Conservation (phyloP, 176 grass and related monocot species). For the Chrysopogon serrulatus region DNA sequence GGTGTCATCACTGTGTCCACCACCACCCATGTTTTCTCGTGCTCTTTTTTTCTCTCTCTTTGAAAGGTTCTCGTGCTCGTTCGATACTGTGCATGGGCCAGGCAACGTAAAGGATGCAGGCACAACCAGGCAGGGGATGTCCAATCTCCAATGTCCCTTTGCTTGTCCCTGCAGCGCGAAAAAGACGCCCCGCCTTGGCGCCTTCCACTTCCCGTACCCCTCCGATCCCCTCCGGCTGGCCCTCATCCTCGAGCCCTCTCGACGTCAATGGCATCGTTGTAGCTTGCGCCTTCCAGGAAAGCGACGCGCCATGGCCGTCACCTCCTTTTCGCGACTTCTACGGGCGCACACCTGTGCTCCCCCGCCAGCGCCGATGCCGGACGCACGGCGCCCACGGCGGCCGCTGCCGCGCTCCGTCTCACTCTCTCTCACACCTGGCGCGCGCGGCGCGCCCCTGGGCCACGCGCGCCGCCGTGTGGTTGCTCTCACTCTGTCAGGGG, state of each 20-base stretch:
- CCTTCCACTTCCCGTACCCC: not conserved
- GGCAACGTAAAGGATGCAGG: not conserved
- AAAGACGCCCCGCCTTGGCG: not conserved
- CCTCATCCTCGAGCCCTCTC: no score
- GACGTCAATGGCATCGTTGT: slow-evolving; percentile 11
- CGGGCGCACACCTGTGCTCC: slow-evolving; percentile 11
- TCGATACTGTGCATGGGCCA: not conserved
- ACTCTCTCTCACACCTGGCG: no score
- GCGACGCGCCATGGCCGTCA: not conserved
- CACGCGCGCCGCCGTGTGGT: not conserved
- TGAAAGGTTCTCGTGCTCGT: not conserved
- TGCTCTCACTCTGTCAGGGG: not conserved
- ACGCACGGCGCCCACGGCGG: not conserved
- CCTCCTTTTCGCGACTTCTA: not conserved
- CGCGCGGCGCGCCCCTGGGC: no score
- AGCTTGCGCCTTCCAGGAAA: slow-evolving; percentile 4
- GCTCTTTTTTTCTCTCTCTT: no score
- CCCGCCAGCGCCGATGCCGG: not conserved
- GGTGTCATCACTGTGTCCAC: not conserved
- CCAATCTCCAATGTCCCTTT: not conserved
- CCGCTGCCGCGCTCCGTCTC: not conserved
- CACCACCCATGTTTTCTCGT: not conserved
- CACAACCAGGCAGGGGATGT: not conserved
- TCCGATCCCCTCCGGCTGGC: no score
- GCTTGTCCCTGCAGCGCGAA: not conserved